A percentile compares a stretch with the other conserved stretches of the same genome.
Conservation (phyloP, 2,329 filamentous ascomycete genomes). For the Setomelanomma holmii region DNA sequence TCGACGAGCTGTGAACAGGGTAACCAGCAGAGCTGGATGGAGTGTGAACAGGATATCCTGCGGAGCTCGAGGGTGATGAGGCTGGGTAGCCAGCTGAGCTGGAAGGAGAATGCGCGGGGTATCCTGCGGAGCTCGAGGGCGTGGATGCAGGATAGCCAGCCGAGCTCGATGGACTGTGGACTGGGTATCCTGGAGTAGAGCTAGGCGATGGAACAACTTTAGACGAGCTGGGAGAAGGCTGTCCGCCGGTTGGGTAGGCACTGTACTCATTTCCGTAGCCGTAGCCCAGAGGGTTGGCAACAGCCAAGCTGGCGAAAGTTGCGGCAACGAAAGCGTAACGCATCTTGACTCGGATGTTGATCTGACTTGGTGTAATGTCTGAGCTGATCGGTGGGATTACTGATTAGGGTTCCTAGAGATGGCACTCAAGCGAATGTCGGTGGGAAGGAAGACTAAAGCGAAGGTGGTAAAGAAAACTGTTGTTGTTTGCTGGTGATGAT, state of each 20-base stretch:
- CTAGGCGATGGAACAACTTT: not conserved
- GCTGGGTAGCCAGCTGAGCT: conserved; percentile 20
- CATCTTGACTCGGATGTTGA: conserved; percentile 34
- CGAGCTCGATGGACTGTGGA: conserved; percentile 9
- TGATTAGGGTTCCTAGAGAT: conserved; percentile 32
- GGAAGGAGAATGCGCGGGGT: conserved; percentile 10
- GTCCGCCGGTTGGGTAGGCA: conserved; percentile 20
- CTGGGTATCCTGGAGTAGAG: conserved; percentile 3
- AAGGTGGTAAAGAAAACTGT: conserved; percentile 35
- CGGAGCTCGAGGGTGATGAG: not conserved
- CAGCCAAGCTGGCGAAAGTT: conserved; percentile 39
- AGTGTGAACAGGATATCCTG: conserved; percentile 9
- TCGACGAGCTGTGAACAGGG: not conserved
- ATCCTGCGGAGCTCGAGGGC: conserved; percentile 6
- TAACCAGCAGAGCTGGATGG: conserved; percentile 4
- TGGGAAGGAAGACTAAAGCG: conserved; percentile 33
- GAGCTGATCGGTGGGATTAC: conserved; percentile 24
- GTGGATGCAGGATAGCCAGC: conserved; percentile 1
- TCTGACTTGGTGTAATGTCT: conserved; percentile 3
- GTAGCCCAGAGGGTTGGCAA: conserved; percentile 36
- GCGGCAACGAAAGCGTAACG: conserved; percentile 40
- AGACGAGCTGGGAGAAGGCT: conserved; percentile 7
- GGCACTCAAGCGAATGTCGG: conserved; percentile 42
- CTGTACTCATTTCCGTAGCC: conserved; percentile 20
- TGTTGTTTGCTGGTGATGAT: conserved; percentile 32